Base-by-base conservation (phyloP, 2,329 filamentous ascomycete species). In the Microdochium paspali region DNA sequence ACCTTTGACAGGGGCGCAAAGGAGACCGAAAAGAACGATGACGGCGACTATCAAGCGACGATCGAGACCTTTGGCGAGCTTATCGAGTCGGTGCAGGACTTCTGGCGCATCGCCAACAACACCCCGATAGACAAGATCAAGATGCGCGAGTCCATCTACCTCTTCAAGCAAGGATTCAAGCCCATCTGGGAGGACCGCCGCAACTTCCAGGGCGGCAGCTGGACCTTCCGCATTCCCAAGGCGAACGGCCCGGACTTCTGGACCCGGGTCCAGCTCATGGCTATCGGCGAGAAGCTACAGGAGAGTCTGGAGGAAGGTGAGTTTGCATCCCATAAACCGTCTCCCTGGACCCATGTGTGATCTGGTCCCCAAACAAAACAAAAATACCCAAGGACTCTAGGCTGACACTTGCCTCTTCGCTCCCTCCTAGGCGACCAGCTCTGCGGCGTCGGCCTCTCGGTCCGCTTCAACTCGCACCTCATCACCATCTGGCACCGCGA, bases 401-500 rank as follows among this genome's bases (percentile, higher is more conserved):
- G 23, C 35, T 24, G 18, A 46, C 45, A 46, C 20, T 23, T 31
- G 12, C 13, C 25, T 31, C 21, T 18, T 4, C 21, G 35, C 31
- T 1, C 5, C 21, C 12, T 30, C 20, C 49, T 59, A 89, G 87
- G 81, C 50, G 85, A 89, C 63, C 89, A 95, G 62, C 85, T 97
- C 56, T 93, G 90, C 63, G 91, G 91, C 45, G 83, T 96, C 44
- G 88, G 87, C 39, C 82, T 93, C 54, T 90, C 86, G 1, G 87
- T 91, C 49, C 84, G 90, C 58, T 94, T 93, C 76, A 95, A 90
- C 69, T 85, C 84, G 25, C 84, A 91, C 63, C 80, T 95, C 56
- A 85, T 96, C 62, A 86, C 87, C 56, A 80, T 97, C 60, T 97
- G 91, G 91, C 93, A 95, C 69, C 87, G 93, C 52, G 86, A 95